Percentiles rank a stretch among this genome's conserved stretches.
Conservation (phyloP, 176 grass and related monocot species). For the Aegilops sharonensis region DNA sequence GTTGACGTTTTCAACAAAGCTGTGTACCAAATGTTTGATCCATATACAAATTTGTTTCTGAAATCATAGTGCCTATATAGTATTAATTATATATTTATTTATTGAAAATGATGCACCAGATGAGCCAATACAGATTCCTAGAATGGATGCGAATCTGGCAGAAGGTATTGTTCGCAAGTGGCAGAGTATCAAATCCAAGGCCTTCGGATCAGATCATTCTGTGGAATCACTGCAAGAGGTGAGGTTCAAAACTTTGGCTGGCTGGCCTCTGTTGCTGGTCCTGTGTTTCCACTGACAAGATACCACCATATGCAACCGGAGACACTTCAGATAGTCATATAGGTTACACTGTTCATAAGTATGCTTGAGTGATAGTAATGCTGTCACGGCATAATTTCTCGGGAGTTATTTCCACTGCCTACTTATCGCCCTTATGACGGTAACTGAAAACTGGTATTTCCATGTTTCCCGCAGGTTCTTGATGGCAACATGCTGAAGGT, state of each 20-base stretch:
- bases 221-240: conserved; percentile 69
- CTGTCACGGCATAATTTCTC: background rate
- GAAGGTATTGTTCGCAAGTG: conserved; percentile 78
- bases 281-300: background rate
- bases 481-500: conserved; percentile 87
- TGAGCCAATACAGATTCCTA: conserved; percentile 45
- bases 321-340: background rate
- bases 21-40: background rate
- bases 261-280: background rate
- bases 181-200: conserved; percentile 86
- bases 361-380: background rate
- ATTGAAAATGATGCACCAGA: conserved; percentile 34
- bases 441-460: background rate
- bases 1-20: background rate
- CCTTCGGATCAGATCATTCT: conserved; percentile 76
- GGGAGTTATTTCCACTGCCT: background rate
- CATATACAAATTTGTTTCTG: too few species aligned
- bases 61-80: too few species aligned
- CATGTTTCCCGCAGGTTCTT: conserved; percentile 42
- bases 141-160: conserved; percentile 81
- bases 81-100: background rate
- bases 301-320: background rate
- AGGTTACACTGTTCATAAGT: background rate
- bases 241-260: background rate
- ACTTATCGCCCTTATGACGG: background rate